A percentile compares a stretch with the other conserved stretches of the same genome.
phyloP scores from a whole-genome alignment of 768 basidiomycete species.

The Russula brevipes region DNA sequence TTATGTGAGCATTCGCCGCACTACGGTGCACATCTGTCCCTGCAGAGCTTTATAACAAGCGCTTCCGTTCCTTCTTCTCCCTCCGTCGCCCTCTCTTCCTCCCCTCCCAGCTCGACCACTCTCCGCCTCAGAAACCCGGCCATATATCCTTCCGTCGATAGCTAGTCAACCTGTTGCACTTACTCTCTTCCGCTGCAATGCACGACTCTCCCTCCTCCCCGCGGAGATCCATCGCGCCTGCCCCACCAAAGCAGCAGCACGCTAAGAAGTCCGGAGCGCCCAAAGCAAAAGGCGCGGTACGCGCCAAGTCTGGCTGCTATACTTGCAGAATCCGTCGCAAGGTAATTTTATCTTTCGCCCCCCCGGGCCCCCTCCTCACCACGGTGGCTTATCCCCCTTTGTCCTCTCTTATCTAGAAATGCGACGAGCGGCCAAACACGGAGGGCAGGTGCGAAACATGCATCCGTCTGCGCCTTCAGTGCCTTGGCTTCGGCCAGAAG shows the following conservation, averaged over 20 bases:
- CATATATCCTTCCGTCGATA: conserved; percentile 13
- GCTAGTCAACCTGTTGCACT: conserved; percentile 25
- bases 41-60: conserved; percentile 24
- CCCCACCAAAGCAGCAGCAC: conserved; percentile 35
- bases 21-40: conserved; percentile 19
- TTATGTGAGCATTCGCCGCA: conserved; percentile 25
- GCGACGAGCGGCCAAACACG: conserved; percentile 64
- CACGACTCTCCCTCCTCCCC: conserved; percentile 34
- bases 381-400: conserved; percentile 10
- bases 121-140: conserved; percentile 18
- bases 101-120: conserved; percentile 20
- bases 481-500: conserved; percentile 80
- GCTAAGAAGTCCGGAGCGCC: conserved; percentile 47
- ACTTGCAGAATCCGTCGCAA: conserved; percentile 83
- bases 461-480: conserved; percentile 73
- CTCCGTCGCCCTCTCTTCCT: conserved; percentile 27
- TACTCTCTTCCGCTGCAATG: conserved; percentile 28
- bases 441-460: conserved; percentile 71
- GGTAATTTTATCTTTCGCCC: conserved; percentile 39
- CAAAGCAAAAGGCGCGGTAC: conserved; percentile 75
- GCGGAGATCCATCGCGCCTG: conserved; percentile 31
- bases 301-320: conserved; percentile 86
- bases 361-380: conserved; percentile 17
- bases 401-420: conserved; percentile 50
- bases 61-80: conserved; percentile 23